Base-by-base conservation (phyloP, 176 grass and related monocot genomes). In the Juncus inflexus region DNA sequence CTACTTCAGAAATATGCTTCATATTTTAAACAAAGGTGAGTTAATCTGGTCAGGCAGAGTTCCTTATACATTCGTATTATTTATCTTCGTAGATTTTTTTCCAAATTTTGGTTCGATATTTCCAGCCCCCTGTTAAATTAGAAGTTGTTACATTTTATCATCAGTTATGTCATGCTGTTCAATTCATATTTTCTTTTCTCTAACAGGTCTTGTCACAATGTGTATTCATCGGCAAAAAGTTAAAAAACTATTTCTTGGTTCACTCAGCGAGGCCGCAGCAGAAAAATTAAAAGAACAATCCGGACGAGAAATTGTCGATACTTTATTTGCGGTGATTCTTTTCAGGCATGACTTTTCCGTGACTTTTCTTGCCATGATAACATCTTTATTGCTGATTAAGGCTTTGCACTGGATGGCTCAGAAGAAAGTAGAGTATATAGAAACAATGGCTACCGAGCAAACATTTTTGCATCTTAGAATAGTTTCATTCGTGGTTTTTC, bases 331-430 rank as follows among this genome's bases (percentile, higher is more conserved):
- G n/a, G n/a, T 92, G 57, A 99, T 87, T 41, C 89, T 99, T 64
- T 99, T 99, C 64, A 86, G 94, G 7, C 94, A 99, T 79, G 94
- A 99, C 6, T 99, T 99, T 79, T 99, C 94, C 0, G 88, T 99
- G 60, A 10, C 85, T 5, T 99, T 92, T 82, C 85, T 99, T 2
- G 77, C 85, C 55, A 86, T 92, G 94, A 87, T 88, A 13, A 81
- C 84, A 3, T 81, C 84, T 6, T 82, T 96, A 64, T 78, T 91
- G 19, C 74, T 96, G 6, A 74, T 91, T 53, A 96, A 91, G 66
- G 78, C 84, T 1, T 80, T 88, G 74, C 87, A 96, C 60, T 96
- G 91, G 91, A 71, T 96, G 7, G 82, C 82, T 12, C 87, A 86
- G 62, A 96, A 96, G 81, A 82, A 87, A 79, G 78, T 96, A 3